Evolutionary conservation across 2,329 filamentous ascomycete genomes (phyloP).

Genomic region (Verticillium nonalfalfae): DNA sequence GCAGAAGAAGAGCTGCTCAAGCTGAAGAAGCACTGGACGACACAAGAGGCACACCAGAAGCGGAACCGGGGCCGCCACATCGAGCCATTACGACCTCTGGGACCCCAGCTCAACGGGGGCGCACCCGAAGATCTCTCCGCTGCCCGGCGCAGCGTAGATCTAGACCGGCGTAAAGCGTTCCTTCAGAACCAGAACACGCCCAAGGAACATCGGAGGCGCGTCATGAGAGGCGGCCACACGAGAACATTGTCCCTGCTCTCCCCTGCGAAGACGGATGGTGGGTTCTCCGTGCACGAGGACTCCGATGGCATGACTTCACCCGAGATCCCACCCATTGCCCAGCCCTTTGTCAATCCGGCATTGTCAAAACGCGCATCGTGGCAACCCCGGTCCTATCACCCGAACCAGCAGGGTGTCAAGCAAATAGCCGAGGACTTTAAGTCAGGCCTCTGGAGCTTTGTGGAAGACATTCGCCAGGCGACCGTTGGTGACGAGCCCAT

Average conservation of each 20-base stretch:
- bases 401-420: constrained; percentile 47
- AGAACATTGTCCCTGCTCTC: constrained; percentile 75
- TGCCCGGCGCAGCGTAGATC: constrained; percentile 46
- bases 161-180: constrained; percentile 68
- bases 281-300: constrained; percentile 37
- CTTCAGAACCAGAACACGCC: constrained; percentile 38
- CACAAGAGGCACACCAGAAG: constrained; percentile 71
- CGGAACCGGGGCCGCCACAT: constrained; percentile 56
- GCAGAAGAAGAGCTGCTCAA: constrained; percentile 71
- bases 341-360: constrained; percentile 26
- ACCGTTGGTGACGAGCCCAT: constrained; percentile 92
- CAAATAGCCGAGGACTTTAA: constrained; percentile 87
- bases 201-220: constrained; percentile 43
- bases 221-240: constrained; percentile 62
- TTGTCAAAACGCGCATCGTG: constrained; percentile 53
- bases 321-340: constrained; percentile 20
- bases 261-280: constrained; percentile 43
- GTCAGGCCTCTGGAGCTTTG: constrained; percentile 86
- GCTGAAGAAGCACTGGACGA: constrained; percentile 79
- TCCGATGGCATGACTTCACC: constrained; percentile 35
- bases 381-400: constrained; percentile 44
- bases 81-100: constrained; percentile 42
- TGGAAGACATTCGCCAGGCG: constrained; percentile 91
- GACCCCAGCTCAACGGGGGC: constrained; percentile 14
- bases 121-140: constrained; percentile 31